A percentile compares a stretch with the other conserved stretches of the same genome.
These are phyloP conservation scores for Berberis vulgaris DNA, from an alignment of 164 flowering plant species.

Conservation along the genomic window DNA sequence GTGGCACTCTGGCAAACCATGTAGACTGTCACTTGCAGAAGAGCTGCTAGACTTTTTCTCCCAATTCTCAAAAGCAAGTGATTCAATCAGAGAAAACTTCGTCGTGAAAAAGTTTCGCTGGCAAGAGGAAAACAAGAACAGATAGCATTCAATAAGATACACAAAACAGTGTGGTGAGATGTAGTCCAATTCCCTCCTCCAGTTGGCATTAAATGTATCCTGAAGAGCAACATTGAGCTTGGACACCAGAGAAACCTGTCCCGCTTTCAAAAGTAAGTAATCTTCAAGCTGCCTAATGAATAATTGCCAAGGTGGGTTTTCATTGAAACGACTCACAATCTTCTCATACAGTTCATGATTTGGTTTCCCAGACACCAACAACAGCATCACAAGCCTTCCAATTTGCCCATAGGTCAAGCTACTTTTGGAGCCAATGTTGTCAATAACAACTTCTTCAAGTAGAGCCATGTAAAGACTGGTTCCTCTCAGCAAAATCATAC, in stretches of 20 bases:
- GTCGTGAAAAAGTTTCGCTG: constrained; percentile 27
- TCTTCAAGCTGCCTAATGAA: constrained; percentile 21
- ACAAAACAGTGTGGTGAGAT: constrained; percentile 53
- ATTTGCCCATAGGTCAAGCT: constrained; percentile 40
- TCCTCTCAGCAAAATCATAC: constrained; percentile 34
- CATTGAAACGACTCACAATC: constrained; percentile 14
- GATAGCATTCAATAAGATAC: constrained; percentile 49
- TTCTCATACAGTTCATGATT: constrained; percentile 19
- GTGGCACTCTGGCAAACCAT: neutral
- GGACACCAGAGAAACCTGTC: constrained; percentile 6
- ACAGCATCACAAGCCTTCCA: constrained; percentile 33
- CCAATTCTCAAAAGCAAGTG: constrained; percentile 23
- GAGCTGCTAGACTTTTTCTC: neutral
- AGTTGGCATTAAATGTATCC: constrained; percentile 28
- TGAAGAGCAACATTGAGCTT: constrained; percentile 27
- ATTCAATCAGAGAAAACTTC: constrained; percentile 40
- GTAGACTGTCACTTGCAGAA: neutral
- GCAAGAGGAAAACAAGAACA: constrained; percentile 27
- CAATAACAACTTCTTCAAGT: constrained; percentile 24
- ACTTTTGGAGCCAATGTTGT: constrained; percentile 10
- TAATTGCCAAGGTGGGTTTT: constrained; percentile 27
- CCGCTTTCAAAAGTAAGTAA: constrained; percentile 8
- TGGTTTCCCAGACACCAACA: constrained; percentile 34
- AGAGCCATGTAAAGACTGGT: constrained; percentile 23
- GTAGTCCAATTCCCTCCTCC: constrained; percentile 30